Evolutionary conservation across 306 rosid genomes (phyloP).

Genomic region (Prunus dulcis): DNA sequence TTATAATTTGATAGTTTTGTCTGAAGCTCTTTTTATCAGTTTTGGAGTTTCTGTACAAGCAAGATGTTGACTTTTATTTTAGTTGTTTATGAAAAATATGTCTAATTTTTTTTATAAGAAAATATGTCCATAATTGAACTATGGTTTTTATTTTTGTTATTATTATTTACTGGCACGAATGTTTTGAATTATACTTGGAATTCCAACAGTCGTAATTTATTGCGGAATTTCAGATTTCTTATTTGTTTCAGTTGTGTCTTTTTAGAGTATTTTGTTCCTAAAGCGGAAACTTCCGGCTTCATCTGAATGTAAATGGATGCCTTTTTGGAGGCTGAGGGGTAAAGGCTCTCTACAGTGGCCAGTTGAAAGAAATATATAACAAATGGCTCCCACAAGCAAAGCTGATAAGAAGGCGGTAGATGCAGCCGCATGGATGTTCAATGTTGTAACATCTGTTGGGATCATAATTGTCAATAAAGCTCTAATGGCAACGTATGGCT

Average conservation of each 20-base stretch:
- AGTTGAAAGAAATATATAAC: conserved; percentile 8
- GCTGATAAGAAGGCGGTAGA: conserved; percentile 80
- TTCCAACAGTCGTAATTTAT: background rate
- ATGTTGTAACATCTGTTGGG: conserved; percentile 90
- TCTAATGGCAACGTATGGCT: conserved; percentile 80
- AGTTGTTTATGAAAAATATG: background rate
- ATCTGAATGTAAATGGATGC: conserved; percentile 23
- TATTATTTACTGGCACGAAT: background rate
- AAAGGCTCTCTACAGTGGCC: conserved; percentile 11
- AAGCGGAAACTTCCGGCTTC: conserved; percentile 16
- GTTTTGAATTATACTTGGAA: background rate
- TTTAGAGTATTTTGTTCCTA: conserved; percentile 15
- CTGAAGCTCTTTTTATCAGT: background rate
- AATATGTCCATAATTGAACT: background rate
- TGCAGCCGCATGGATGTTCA: conserved; percentile 90
- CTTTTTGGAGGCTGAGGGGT: conserved; percentile 32
- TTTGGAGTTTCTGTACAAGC: background rate
- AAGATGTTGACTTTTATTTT: background rate
- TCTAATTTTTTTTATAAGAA: background rate
- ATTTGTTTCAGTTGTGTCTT: conserved; percentile 1
- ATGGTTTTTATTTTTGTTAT: background rate
- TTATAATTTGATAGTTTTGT: background rate
- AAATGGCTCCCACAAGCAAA: conserved; percentile 61
- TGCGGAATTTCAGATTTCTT: background rate
- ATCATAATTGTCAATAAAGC: conserved; percentile 84